Base-by-base conservation (phyloP, 2,329 filamentous ascomycete genomes). In the Ophiocordyceps camponoti-floridani region DNA sequence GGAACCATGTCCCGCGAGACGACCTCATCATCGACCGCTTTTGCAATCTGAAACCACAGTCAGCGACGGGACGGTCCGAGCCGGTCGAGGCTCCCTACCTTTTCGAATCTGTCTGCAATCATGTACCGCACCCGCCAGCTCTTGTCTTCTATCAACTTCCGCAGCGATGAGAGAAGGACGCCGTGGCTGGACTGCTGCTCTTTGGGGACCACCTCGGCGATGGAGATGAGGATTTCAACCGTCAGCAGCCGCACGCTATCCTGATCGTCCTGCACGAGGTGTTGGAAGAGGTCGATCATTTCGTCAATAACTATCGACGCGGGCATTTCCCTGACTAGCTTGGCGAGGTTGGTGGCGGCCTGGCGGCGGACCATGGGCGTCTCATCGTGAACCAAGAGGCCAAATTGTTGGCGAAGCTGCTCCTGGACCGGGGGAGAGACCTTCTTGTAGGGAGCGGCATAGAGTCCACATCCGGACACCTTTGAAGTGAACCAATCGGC, bases 401-500 rank as follows among this genome's bases (percentile, higher is more conserved):
- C 81, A 56, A 96, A 98, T 58, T 95, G 86, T 64, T 89, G 82
- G 58, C 91, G 78, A 47, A 98, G 79, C 55, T 81, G 82, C 67
- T 94, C 86, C 67, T 98, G 91, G 53, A 88, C 78, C n/a, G 79
- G 73, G 44, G 82, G 75, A 45, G 86, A 82, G 48, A 91, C 86
- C 70, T 93, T 94, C 57, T 80, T 82, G 71, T 98, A 98, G 51
- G 91, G 89, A 43, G 80, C 77, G 61, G 84, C 91, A 70, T 89
- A 98, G 50, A 98, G 82, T 50, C 91, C 91, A 52, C 89, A 94
- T 50, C 89, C 91, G 30, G 91, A 98, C 52, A 98, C 91, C 69
- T 96, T 98, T 52, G 91, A 96, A 47, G 91, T 98, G 66, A 98
- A 98, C 91, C 91, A 98, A 68, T 98, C 91, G 66, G 91, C 91